Percentiles rank a stretch among this genome's conserved stretches.
Conservation (phyloP, 805 yeast species). For the Nakazawaea molendinolei region DNA sequence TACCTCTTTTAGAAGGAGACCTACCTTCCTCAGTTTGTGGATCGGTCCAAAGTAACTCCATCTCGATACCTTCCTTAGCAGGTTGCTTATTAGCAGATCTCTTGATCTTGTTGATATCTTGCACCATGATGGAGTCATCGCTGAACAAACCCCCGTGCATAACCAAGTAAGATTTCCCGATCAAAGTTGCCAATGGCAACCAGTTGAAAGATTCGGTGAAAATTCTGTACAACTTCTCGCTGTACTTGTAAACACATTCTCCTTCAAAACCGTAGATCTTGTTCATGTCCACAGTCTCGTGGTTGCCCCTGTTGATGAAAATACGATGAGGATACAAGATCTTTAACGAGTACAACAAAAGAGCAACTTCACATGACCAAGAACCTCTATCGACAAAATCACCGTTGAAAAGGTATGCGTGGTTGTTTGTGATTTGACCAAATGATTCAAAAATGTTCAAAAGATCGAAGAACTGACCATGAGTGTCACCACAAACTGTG, state of each 20-base stretch:
- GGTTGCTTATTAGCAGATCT: slow-evolving; percentile 72
- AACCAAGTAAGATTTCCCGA: slow-evolving; percentile 73
- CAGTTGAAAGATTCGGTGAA: slow-evolving; percentile 83
- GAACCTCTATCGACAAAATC: slow-evolving; percentile 98
- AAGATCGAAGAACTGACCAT: slow-evolving; percentile 92
- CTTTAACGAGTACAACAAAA: slow-evolving; percentile 71
- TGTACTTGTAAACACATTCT: slow-evolving; percentile 88
- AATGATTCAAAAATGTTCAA: slow-evolving; percentile 68
- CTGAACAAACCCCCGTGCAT: slow-evolving; percentile 97
- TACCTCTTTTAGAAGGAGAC: slow-evolving; percentile 86
- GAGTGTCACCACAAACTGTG: slow-evolving; percentile 96
- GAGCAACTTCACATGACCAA: slow-evolving; percentile 96
- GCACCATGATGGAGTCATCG: slow-evolving; percentile 60
- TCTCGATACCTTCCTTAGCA: slow-evolving; percentile 84
- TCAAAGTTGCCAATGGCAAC: slow-evolving; percentile 78
- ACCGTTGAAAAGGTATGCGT: slow-evolving; percentile 85
- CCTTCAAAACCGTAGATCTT: slow-evolving; percentile 94
- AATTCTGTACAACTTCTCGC: slow-evolving; percentile 70
- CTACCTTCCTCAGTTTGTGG: slow-evolving; percentile 79
- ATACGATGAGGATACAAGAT: slow-evolving; percentile 63
- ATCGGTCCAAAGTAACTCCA: slow-evolving; percentile 97
- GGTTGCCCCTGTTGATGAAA: slow-evolving; percentile 89
- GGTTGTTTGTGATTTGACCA: slow-evolving; percentile 63
- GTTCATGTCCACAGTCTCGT: slow-evolving; percentile 96
- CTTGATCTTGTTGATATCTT: slow-evolving; percentile 66